A percentile compares a stretch with the other conserved stretches of the same genome.
These are phyloP conservation scores for Triadica sebifera DNA, from an alignment of 345 rosid genomes.

Conservation along the genomic window DNA sequence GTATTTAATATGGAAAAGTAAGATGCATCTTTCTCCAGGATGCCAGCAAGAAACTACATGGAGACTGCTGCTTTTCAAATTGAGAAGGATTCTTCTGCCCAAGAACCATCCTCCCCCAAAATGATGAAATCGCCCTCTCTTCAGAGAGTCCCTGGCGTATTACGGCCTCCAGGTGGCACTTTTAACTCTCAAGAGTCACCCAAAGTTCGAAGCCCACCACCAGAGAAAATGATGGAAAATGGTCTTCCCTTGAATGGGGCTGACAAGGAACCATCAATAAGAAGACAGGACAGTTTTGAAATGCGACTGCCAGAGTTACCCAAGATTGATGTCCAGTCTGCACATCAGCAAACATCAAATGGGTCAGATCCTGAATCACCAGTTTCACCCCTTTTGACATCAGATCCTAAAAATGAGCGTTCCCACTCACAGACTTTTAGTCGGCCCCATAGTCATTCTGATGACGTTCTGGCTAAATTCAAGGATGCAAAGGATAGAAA, in stretches of 20 bases:
- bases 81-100: slow-evolving; percentile 91
- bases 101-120: slow-evolving; percentile 86
- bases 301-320: slow-evolving; percentile 91
- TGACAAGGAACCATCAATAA: slow-evolving; percentile 85
- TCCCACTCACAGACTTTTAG: slow-evolving; percentile 98
- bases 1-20: slow-evolving; percentile 7
- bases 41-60: slow-evolving; percentile 74
- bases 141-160: slow-evolving; percentile 66
- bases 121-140: slow-evolving; percentile 91
- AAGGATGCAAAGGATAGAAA: slow-evolving; percentile 50
- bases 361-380: slow-evolving; percentile 99
- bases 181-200: slow-evolving; percentile 70
- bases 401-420: slow-evolving; percentile 92
- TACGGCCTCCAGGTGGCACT: slow-evolving; percentile 54
- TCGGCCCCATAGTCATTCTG: slow-evolving; percentile 80
- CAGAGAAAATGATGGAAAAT: slow-evolving; percentile 77
- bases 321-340: slow-evolving; percentile 79
- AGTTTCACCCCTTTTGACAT: slow-evolving; percentile 89
- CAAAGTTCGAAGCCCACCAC: slow-evolving; percentile 62
- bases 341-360: slow-evolving; percentile 57
- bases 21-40: slow-evolving; percentile 48
- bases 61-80: slow-evolving; percentile 72
- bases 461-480: slow-evolving; percentile 51
- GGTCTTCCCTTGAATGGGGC: slow-evolving; percentile 55
- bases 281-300: slow-evolving; percentile 98